Evolutionary conservation across 1,139 yeast genomes (phyloP).

Genomic region (Lizanozyma gosingica): DNA sequence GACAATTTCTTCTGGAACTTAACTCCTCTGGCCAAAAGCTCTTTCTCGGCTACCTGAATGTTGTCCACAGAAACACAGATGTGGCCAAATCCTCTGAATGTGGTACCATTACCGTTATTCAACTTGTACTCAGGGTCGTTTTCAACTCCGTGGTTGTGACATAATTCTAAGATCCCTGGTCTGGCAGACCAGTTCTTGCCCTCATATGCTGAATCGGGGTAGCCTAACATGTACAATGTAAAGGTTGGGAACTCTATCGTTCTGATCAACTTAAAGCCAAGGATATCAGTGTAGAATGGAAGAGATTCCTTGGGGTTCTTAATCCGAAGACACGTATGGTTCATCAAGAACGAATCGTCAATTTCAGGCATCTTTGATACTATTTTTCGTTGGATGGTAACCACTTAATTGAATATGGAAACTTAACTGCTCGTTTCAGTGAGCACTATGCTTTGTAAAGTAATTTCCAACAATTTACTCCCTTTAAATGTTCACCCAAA

Average conservation of each 20-base stretch:
- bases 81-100: slow-evolving; percentile 90
- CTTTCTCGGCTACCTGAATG: slow-evolving; percentile 51
- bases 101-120: slow-evolving; percentile 77
- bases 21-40: slow-evolving; percentile 53
- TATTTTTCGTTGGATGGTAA: no score
- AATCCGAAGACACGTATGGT: slow-evolving; percentile 72
- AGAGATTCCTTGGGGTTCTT: slow-evolving; percentile 72
- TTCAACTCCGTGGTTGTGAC: slow-evolving; percentile 74
- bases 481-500: no score
- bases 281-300: slow-evolving; percentile 63
- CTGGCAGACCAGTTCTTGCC: slow-evolving; percentile 51
- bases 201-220: slow-evolving; percentile 36
- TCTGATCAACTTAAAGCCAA: slow-evolving; percentile 62
- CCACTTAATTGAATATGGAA: no score
- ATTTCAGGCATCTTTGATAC: slow-evolving; percentile 19
- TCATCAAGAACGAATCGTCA: slow-evolving; percentile 38
- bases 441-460: no score
- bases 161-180: slow-evolving; percentile 75
- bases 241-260: slow-evolving; percentile 49
- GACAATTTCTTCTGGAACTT: slow-evolving; percentile 69
- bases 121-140: slow-evolving; percentile 46
- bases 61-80: slow-evolving; percentile 82
- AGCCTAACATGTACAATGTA: slow-evolving; percentile 61
- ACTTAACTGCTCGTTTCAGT: no score
- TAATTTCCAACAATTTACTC: no score